Percentiles rank a stretch among this genome's conserved stretches.
Evolutionary conservation across 352 stramenopile species (phyloP).

Genomic region (Stephanocyclus meneghinianus): DNA sequence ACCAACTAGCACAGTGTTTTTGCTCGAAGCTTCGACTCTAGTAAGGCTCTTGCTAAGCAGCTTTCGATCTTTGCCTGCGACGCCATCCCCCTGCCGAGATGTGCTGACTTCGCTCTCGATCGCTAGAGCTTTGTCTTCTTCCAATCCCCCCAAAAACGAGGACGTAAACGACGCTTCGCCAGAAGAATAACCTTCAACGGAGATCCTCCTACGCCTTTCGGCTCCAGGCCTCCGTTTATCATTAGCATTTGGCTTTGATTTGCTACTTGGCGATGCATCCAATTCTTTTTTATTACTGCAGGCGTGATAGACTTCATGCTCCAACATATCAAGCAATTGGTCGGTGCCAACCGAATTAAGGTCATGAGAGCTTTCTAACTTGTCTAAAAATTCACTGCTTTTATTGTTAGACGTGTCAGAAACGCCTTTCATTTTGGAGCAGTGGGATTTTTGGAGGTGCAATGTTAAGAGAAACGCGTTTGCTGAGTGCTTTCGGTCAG

Average conservation of each 20-base stretch:
- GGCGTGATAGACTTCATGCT: constrained; percentile 9
- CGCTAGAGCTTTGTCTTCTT: constrained; percentile 9
- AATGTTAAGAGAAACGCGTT: not conserved
- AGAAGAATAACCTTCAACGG: constrained; percentile 1
- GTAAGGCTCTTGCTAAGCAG: not conserved
- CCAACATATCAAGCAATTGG: constrained; percentile 26
- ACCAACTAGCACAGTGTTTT: not conserved
- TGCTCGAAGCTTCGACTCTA: not conserved
- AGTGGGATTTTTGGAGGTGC: not conserved
- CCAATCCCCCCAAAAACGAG: constrained; percentile 17
- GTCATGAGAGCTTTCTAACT: constrained; percentile 14
- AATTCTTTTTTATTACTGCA: not conserved
- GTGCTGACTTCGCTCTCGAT: constrained; percentile 13
- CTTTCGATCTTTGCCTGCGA: not conserved
- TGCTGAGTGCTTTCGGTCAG: no score
- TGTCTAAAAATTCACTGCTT: constrained; percentile 2
- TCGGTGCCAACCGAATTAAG: constrained; percentile 16
- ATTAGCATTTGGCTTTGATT: not conserved
- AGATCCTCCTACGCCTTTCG: not conserved
- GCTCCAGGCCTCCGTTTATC: not conserved
- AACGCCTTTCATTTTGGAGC: not conserved
- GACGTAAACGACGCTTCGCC: constrained; percentile 27
- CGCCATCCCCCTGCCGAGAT: not conserved
- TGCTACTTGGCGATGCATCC: not conserved
- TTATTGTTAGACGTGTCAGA: not conserved